Percentiles rank a stretch among this genome's conserved stretches.
phyloP scores from a whole-genome alignment of 495 filamentous ascomycete species.

The Halenospora varia region DNA sequence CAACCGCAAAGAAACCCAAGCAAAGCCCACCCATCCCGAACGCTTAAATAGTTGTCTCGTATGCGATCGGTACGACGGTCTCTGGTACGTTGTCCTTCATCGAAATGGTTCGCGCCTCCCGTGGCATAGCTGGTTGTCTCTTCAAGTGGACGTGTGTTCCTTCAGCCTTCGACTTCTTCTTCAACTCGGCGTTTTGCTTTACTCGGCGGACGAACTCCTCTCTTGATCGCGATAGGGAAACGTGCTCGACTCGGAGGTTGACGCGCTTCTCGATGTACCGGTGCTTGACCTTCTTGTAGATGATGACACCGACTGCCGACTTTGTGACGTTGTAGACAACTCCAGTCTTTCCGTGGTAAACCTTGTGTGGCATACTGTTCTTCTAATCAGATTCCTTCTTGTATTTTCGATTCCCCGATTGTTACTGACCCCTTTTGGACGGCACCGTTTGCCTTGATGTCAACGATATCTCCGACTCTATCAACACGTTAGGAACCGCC shows the following conservation, averaged over 20 bases:
- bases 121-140: constrained; percentile 77
- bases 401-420: not conserved
- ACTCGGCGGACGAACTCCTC: constrained; percentile 95
- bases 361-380: constrained; percentile 93
- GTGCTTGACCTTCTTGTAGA: constrained; percentile 98
- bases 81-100: constrained; percentile 77
- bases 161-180: constrained; percentile 85
- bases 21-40: constrained; percentile 25
- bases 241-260: constrained; percentile 97
- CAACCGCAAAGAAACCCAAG: constrained; percentile 28
- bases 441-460: constrained; percentile 94
- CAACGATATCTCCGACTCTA: constrained; percentile 96
- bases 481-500: constrained; percentile 25
- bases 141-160: constrained; percentile 85
- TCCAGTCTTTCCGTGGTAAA: constrained; percentile 98
- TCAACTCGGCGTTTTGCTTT: constrained; percentile 89
- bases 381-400: not conserved
- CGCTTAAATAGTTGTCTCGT: constrained; percentile 96
- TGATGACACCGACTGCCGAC: constrained; percentile 91
- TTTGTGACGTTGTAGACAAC: constrained; percentile 98
- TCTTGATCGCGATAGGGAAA: constrained; percentile 85
- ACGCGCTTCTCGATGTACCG: constrained; percentile 99
- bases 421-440: constrained; percentile 97
- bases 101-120: constrained; percentile 72
- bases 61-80: constrained; percentile 85